Evolutionary conservation across 768 basidiomycete genomes (phyloP).

Genomic region (Pisolithus albus): DNA sequence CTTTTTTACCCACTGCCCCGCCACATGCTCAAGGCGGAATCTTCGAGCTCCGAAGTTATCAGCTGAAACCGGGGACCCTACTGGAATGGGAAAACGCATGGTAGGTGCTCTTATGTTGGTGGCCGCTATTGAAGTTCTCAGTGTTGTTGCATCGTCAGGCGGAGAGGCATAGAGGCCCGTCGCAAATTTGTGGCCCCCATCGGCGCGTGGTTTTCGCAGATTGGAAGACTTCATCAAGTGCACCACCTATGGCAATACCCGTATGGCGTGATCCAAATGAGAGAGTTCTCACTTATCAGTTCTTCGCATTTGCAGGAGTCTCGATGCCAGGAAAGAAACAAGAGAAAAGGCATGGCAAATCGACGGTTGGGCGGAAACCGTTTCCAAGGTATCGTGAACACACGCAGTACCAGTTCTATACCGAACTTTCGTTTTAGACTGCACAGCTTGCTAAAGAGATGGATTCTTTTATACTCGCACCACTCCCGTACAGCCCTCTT

Average conservation of each 20-base stretch:
- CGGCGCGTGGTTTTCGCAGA: conserved; percentile 89
- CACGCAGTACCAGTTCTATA: conserved; percentile 9
- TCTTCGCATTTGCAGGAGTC: conserved; percentile 38
- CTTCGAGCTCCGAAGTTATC: conserved; percentile 89
- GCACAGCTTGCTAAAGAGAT: conserved; percentile 79
- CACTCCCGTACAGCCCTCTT: conserved; percentile 79
- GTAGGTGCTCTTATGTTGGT: conserved; percentile 33
- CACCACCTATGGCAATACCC: conserved; percentile 98
- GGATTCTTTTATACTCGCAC: conserved; percentile 79
- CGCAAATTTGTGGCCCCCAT: conserved; percentile 79
- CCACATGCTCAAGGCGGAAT: conserved; percentile 84
- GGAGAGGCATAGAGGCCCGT: conserved; percentile 90
- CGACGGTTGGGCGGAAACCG: conserved; percentile 94
- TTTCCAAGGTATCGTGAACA: conserved; percentile 59
- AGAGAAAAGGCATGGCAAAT: conserved; percentile 91
- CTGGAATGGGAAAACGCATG: conserved; percentile 95
- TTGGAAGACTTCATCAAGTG: conserved; percentile 79
- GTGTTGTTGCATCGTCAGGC: conserved; percentile 42
- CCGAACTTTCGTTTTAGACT: conserved; percentile 47
- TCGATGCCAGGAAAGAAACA: conserved; percentile 75
- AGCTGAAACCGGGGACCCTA: conserved; percentile 79
- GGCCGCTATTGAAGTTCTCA: not conserved
- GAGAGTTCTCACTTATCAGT: conserved; percentile 4
- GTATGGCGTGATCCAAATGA: conserved; percentile 38
- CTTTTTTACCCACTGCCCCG: conserved; percentile 87